Evolutionary conservation across 495 filamentous ascomycete genomes (phyloP), one percentile per base, ranked within the genome.

Genomic region (Wilcoxina mikolae): DNA sequence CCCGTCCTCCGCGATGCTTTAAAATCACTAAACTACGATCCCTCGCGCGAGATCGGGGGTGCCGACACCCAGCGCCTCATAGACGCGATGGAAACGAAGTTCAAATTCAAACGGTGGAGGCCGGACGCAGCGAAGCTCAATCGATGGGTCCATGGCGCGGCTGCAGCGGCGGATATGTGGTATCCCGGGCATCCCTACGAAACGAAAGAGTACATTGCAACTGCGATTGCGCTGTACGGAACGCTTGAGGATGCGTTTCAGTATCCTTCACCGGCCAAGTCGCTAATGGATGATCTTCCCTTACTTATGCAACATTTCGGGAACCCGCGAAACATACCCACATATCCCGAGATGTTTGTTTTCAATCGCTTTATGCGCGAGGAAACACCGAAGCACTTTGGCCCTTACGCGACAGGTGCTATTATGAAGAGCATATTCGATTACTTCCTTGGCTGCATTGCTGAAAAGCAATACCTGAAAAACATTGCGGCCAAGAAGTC

Each of bases 311-410:
- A 18, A 39, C 15, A 12, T 39, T 39, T 2, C 20, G 35, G 35
- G 20, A 39, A 39, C 4, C 12, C 15, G 4, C 15, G 20, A 18
- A 39, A 15, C 20, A 12, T 15, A 18, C 20, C 15, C 20, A 15
- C 20, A 15, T 12, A 39, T 5, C 35, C 35, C 20, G 20, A 12
- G 15, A 39, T 39, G 12, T 15, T 15, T 5, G 20, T 39, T 18
- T 39, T 39, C 20, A 18, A 12, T 1, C 15, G 35, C 15, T 39
- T 12, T 12, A 18, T 39, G 3, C 15, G 35, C 12, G 15, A 15
- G 35, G 49, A 52, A 31, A 52, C 49, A 11, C n/a, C 26, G n/a
- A 52, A 52, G 31, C 20, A 33, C 15, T 52, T 33, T 20, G 29
- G 49, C 1, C 27, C 49, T 2, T 52, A 52, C n/a, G 29, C 27